These are phyloP conservation scores for Blastocystis hominis DNA, from an alignment of 352 stramenopile species.

Conservation along the genomic window DNA sequence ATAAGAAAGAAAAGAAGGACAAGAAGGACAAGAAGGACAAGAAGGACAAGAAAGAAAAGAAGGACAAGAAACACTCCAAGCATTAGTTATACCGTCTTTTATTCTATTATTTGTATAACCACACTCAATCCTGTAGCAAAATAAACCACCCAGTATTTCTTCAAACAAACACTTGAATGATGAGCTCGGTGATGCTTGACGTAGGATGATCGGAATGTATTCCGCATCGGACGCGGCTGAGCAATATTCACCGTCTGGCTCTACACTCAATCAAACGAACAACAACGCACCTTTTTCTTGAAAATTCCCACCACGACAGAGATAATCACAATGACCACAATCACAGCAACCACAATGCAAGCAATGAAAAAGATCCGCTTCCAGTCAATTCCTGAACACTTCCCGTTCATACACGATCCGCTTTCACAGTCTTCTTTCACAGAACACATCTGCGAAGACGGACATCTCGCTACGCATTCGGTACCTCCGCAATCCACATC, in stretches of 20 bases:
- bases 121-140: no score
- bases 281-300: background rate
- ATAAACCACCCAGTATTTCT: no score
- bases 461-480: background rate
- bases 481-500: constrained; percentile 40
- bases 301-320: constrained; percentile 4
- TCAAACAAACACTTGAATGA: background rate
- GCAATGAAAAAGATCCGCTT: constrained; percentile 42
- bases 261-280: background rate
- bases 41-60: background rate
- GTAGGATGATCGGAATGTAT: background rate
- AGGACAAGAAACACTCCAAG: background rate
- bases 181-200: constrained; percentile 19
- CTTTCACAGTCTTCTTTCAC: background rate
- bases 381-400: constrained; percentile 29
- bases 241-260: background rate
- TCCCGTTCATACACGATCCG: constrained; percentile 10
- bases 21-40: background rate
- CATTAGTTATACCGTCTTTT: background rate
- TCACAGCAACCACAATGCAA: constrained; percentile 10
- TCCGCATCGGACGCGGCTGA: background rate
- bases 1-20: constrained; percentile 13
- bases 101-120: background rate
- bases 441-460: background rate
- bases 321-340: constrained; percentile 3